These are phyloP conservation scores for Annulohypoxylon bovei DNA, from an alignment of 495 filamentous ascomycete genomes.

Conservation along the genomic window DNA sequence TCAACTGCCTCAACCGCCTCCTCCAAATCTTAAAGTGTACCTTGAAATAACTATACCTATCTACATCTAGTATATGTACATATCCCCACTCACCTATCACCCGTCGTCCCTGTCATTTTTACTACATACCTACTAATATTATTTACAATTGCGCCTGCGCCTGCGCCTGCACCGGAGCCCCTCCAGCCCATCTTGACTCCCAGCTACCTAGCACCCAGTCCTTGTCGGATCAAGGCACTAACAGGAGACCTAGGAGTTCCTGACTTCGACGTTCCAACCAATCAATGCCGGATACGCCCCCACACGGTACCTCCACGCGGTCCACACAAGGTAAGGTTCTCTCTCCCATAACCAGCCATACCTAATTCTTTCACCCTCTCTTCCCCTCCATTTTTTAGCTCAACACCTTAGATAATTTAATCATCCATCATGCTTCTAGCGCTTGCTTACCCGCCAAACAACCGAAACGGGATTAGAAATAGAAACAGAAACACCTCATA, in stretches of 20 bases:
- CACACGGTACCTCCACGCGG: slow-evolving; percentile 26
- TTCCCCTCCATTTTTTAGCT: not conserved
- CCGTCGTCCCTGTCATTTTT: not conserved
- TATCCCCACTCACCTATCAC: not conserved
- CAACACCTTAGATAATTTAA: not conserved
- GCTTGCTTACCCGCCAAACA: not conserved
- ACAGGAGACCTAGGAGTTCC: slow-evolving; percentile 24
- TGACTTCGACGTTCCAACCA: slow-evolving; percentile 16
- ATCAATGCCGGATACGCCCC: slow-evolving; percentile 25
- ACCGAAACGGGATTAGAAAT: not conserved
- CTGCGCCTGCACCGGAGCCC: not conserved
- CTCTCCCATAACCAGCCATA: no score
- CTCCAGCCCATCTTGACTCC: not conserved
- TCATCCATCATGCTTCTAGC: not conserved
- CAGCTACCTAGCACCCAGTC: not conserved
- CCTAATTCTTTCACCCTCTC: not conserved
- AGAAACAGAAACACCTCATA: not conserved
- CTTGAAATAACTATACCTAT: no score
- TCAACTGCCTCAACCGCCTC: no score
- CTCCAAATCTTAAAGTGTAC: not conserved
- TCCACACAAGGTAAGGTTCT: slow-evolving; percentile 3
- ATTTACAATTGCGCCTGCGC: not conserved
- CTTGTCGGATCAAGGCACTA: slow-evolving; percentile 2
- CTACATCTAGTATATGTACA: no score
- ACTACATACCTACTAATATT: not conserved